These are phyloP conservation scores for Uronychia binucleata DNA, from an alignment of 73 alveolate genomes.

Conservation along the genomic window DNA sequence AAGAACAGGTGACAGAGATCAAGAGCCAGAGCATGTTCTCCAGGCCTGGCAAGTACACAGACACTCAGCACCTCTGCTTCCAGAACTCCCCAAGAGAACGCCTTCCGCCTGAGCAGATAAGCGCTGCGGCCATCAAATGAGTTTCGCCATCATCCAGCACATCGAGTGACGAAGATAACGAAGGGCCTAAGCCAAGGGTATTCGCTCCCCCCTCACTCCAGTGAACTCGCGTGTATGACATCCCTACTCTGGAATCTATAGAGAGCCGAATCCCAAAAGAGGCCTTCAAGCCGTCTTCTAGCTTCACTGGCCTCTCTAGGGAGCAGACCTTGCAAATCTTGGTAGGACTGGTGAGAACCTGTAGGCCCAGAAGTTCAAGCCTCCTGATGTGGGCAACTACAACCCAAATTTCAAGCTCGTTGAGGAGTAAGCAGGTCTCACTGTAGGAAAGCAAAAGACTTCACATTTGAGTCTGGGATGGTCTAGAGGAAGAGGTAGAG, in stretches of 20 bases:
- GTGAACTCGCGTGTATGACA: background rate
- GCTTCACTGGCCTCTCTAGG: background rate
- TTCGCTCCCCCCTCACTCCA: background rate
- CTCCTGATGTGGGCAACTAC: background rate
- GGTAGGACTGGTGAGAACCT: background rate
- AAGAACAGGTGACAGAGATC: background rate
- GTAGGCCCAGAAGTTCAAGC: background rate
- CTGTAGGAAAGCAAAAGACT: too few relatives aligned
- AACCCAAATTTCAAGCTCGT: background rate
- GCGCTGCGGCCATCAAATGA: too few relatives aligned
- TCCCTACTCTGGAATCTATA: background rate
- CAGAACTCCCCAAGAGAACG: too few relatives aligned
- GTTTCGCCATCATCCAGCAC: background rate
- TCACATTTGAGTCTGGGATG: too few relatives aligned
- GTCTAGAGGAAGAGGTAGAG: too few relatives aligned
- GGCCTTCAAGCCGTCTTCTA: background rate
- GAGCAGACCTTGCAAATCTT: background rate
- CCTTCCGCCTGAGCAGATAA: too few relatives aligned
- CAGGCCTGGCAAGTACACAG: background rate
- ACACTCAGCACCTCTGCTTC: background rate
- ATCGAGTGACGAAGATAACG: background rate
- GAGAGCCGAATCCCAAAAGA: background rate
- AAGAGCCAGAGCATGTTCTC: background rate
- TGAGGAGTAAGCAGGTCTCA: background rate
- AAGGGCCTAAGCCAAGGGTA: slow-evolving; percentile 3